phyloP scores from a whole-genome alignment of 352 stramenopile genomes.

The Pythium rhizo-oryzae region DNA sequence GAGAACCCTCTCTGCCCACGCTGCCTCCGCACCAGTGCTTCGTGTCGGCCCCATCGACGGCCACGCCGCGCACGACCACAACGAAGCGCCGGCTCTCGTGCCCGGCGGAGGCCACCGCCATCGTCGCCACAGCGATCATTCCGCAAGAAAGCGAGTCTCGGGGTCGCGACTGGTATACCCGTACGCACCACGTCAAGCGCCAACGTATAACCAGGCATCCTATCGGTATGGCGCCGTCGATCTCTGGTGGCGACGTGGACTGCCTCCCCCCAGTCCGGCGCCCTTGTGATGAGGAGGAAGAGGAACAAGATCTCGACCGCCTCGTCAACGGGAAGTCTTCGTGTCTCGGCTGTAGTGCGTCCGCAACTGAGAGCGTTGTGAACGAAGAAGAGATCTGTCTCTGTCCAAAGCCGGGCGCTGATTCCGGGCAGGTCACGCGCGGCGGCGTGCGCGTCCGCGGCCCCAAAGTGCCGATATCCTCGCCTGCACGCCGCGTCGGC shows the following conservation, averaged over 20 bases:
- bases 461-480: not conserved
- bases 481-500: slow-evolving; percentile 2
- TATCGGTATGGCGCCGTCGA: slow-evolving; percentile 16
- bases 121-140: slow-evolving; percentile 10
- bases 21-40: slow-evolving; percentile 28
- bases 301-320: not conserved
- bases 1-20: slow-evolving; percentile 5
- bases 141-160: not conserved
- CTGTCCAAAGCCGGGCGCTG: slow-evolving; percentile 19
- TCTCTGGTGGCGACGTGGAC: not conserved
- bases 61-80: slow-evolving; percentile 4
- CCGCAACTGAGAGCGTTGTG: slow-evolving; percentile 5
- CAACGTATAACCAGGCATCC: not conserved
- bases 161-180: slow-evolving; percentile 2
- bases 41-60: slow-evolving; percentile 8
- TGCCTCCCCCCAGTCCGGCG: not conserved
- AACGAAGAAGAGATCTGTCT: slow-evolving; percentile 30
- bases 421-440: slow-evolving; percentile 10
- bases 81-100: slow-evolving; percentile 21
- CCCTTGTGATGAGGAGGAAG: not conserved
- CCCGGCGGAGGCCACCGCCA: not conserved
- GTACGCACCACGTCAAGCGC: not conserved
- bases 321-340: not conserved
- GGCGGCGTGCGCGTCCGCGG: slow-evolving; percentile 17
- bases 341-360: not conserved